A percentile compares a stretch with the other conserved stretches of the same genome.
These are phyloP conservation scores for Oldenlandia corymbosa DNA, from an alignment of 257 asterid species.

Conservation along the genomic window DNA sequence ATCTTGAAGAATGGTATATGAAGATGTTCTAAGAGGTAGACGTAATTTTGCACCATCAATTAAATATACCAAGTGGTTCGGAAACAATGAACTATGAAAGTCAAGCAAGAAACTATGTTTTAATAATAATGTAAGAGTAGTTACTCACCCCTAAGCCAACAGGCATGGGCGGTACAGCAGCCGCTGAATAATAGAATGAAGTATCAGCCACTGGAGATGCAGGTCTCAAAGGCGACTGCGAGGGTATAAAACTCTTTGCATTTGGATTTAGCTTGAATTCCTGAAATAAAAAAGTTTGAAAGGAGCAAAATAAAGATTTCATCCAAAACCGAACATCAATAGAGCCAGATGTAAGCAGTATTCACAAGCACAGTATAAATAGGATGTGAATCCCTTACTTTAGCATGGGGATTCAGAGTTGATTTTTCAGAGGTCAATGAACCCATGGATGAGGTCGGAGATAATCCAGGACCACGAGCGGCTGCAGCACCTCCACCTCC, in stretches of 20 bases:
- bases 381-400: conserved; percentile 41
- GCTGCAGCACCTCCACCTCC: conserved; percentile 67
- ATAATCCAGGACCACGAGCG: conserved; percentile 64
- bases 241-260: conserved; percentile 78
- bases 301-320: not conserved
- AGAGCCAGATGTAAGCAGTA: not conserved
- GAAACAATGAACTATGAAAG: too few relatives aligned
- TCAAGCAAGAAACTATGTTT: not conserved
- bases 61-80: not conserved
- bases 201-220: conserved; percentile 79
- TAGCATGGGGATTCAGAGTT: conserved; percentile 81
- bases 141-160: conserved; percentile 74
- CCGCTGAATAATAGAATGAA: conserved; percentile 78
- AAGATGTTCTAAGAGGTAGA: not conserved
- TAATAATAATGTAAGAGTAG: not conserved
- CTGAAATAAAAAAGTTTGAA: conserved; percentile 26
- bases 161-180: conserved; percentile 68
- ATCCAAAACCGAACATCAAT: not conserved
- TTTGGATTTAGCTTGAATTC: conserved; percentile 88
- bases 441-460: conserved; percentile 78
- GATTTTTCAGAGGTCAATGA: conserved; percentile 90
- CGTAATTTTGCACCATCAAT: too few relatives aligned
- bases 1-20: not conserved
- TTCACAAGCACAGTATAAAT: not conserved
- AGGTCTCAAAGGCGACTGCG: conserved; percentile 63